These are phyloP conservation scores for Ophiostoma quercus DNA, from an alignment of 2,329 filamentous ascomycete genomes.

Conservation along the genomic window DNA sequence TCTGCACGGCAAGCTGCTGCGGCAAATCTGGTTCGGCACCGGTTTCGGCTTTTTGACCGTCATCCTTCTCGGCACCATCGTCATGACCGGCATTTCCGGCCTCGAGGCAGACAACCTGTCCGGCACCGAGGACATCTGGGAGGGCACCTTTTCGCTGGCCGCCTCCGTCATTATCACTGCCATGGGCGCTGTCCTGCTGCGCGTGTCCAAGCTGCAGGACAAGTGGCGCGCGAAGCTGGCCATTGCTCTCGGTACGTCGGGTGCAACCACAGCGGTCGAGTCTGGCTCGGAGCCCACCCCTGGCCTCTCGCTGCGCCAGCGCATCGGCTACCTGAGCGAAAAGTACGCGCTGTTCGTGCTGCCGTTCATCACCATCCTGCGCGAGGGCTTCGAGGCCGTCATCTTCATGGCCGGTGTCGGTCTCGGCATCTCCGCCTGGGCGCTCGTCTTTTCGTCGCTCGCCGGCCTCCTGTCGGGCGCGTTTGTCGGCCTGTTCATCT, in stretches of 20 bases:
- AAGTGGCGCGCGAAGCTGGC: conserved; percentile 73
- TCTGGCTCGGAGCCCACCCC: neutral
- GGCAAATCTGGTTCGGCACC: conserved; percentile 68
- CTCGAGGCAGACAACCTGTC: conserved; percentile 58
- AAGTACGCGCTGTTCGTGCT: conserved; percentile 74
- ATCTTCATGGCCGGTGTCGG: conserved; percentile 75
- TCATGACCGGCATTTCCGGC: conserved; percentile 71
- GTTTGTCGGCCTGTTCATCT: conserved; percentile 63
- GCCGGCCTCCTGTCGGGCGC: conserved; percentile 59
- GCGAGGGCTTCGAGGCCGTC: conserved; percentile 72
- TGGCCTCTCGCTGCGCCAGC: conserved; percentile 35
- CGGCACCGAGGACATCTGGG: conserved; percentile 63
- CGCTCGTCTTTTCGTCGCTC: conserved; percentile 66
- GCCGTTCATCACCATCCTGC: conserved; percentile 70
- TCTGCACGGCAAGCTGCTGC: conserved; percentile 62
- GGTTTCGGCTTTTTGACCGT: conserved; percentile 58
- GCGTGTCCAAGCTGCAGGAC: conserved; percentile 68
- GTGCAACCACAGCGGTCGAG: neutral
- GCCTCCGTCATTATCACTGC: conserved; percentile 66
- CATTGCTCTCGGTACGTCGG: neutral
- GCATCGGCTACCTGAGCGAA: conserved; percentile 58
- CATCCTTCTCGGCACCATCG: conserved; percentile 57
- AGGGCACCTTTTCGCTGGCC: conserved; percentile 63
- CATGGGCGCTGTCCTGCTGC: conserved; percentile 68
- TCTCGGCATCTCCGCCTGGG: conserved; percentile 59